Percentiles rank a stretch among this genome's conserved stretches.
phyloP scores from a whole-genome alignment of 2,329 filamentous ascomycete species.

The Grosmannia clavigera region DNA sequence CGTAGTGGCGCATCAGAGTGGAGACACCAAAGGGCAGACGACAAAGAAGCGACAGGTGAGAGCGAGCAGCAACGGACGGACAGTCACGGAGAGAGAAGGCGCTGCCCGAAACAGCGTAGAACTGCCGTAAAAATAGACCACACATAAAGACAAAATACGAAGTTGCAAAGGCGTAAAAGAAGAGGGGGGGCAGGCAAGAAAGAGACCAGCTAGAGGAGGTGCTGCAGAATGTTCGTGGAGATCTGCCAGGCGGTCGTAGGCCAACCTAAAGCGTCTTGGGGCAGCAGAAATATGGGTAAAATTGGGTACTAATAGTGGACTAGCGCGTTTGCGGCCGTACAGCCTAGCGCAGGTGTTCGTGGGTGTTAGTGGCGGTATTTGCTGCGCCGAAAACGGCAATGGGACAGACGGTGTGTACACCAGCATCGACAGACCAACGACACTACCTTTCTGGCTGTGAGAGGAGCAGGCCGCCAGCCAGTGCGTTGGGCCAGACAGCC shows the following conservation, averaged over 20 bases:
- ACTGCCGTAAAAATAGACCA: not conserved
- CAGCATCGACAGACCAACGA: not conserved
- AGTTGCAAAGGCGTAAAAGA: not conserved
- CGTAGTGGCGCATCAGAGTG: not conserved
- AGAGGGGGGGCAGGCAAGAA: not conserved
- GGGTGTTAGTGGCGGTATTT: slow-evolving; percentile 3
- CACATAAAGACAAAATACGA: not conserved
- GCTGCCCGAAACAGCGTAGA: not conserved
- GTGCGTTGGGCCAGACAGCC: not conserved
- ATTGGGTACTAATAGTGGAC: not conserved
- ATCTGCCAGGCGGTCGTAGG: not conserved
- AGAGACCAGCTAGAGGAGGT: not conserved
- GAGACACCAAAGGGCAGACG: not conserved
- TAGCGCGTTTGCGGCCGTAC: not conserved
- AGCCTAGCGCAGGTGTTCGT: not conserved
- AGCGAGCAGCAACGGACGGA: not conserved
- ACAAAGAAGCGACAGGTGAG: not conserved
- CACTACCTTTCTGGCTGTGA: not conserved
- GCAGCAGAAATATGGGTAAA: not conserved
- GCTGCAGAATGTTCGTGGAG: not conserved
- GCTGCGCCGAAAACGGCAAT: slow-evolving; percentile 12
- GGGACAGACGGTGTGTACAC: not conserved
- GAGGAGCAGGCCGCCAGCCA: not conserved
- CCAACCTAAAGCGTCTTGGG: not conserved
- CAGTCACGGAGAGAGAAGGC: not conserved